Conservation (phyloP, 2,329 filamentous ascomycete genomes). For the Drechmeria coniospora region DNA sequence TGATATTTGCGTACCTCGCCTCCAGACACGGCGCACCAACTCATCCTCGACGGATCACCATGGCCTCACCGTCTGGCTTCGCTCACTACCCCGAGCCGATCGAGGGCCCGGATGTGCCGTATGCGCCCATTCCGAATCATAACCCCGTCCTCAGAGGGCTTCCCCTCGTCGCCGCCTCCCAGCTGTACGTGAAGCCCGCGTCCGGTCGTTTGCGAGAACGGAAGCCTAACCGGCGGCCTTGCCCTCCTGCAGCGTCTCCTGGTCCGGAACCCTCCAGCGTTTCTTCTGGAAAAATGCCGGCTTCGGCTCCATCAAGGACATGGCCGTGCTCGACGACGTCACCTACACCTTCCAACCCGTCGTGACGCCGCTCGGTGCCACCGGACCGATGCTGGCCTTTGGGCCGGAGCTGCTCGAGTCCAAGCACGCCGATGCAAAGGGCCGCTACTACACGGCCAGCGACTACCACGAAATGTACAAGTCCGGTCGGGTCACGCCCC, state of each 20-base stretch:
- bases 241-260: slow-evolving; percentile 33
- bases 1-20: too few species aligned
- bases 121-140: slow-evolving; percentile 25
- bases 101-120: slow-evolving; percentile 20
- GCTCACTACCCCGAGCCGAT: slow-evolving; percentile 25
- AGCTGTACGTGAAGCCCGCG: slow-evolving; percentile 3
- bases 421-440: slow-evolving; percentile 23
- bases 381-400: slow-evolving; percentile 22
- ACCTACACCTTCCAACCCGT: slow-evolving; percentile 33
- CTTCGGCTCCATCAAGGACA: slow-evolving; percentile 30
- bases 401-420: slow-evolving; percentile 24
- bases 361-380: slow-evolving; percentile 34
- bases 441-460: slow-evolving; percentile 50
- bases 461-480: slow-evolving; percentile 69
- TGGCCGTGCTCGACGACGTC: slow-evolving; percentile 29
- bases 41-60: too few species aligned
- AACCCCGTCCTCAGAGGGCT: slow-evolving; percentile 59
- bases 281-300: slow-evolving; percentile 56
- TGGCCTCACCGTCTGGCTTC: slow-evolving; percentile 18
- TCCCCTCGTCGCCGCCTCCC: slow-evolving; percentile 27
- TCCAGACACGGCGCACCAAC: too few species aligned
- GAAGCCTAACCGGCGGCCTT: background rate
- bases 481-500: slow-evolving; percentile 53
- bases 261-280: slow-evolving; percentile 44
- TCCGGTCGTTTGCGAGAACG: background rate